Conservation (phyloP, 192 early-diverging fungal genomes). For the Pilaira anomala region DNA sequence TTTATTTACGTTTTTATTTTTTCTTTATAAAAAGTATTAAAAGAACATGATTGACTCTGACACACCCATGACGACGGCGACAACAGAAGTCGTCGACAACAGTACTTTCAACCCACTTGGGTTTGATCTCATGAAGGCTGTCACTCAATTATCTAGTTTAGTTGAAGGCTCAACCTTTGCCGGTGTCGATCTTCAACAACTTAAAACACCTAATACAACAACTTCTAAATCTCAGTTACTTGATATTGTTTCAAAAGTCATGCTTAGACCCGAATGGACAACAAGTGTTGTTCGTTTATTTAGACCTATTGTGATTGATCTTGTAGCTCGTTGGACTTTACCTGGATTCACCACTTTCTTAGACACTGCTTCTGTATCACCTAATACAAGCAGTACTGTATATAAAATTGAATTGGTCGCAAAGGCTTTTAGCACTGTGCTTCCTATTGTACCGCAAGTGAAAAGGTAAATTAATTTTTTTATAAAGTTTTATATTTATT, state of each 20-base stretch:
- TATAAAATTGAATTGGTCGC: conserved; percentile 40
- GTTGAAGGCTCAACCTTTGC: not conserved
- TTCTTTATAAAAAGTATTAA: not conserved
- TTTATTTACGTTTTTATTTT: no score
- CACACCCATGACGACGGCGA: not conserved
- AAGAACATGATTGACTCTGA: conserved; percentile 1
- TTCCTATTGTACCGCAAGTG: conserved; percentile 70
- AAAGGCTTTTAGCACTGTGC: conserved; percentile 56
- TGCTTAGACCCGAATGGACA: conserved; percentile 29
- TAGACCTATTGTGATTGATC: conserved; percentile 77
- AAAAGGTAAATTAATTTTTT: conserved; percentile 47
- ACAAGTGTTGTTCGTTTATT: conserved; percentile 47
- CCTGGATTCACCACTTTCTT: conserved; percentile 31
- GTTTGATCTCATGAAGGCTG: conserved; percentile 18
- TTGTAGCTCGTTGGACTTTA: conserved; percentile 72
- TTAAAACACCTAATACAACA: conserved; percentile 8
- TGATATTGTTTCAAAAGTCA: conserved; percentile 18
- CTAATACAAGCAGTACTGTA: conserved; percentile 21
- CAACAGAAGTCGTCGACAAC: no score
- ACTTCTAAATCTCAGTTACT: conserved; percentile 23
- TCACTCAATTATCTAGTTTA: not conserved
- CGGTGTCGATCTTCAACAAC: conserved; percentile 1
- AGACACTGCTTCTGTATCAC: conserved; percentile 8
- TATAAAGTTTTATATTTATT: not conserved
- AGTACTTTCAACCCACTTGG: conserved; percentile 5